Evolutionary conservation across 2,329 filamentous ascomycete species (phyloP), one percentile per base, ranked within the genome.

Genomic region (Trichoderma gracile): DNA sequence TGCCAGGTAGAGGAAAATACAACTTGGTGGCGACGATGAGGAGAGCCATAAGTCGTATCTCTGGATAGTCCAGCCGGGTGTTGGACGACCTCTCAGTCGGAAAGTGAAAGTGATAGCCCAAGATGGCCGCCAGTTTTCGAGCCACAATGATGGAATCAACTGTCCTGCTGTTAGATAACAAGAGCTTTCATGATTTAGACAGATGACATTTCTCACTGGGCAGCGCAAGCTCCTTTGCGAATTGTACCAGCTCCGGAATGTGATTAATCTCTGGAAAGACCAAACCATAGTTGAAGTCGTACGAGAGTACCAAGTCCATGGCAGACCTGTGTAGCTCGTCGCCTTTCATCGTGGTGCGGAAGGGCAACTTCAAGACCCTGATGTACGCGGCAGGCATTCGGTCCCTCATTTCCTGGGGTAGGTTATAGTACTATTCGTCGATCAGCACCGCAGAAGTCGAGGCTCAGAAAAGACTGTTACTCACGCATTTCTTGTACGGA

Each of bases 11-110:
- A 0, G 94, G 92, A 70, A 92, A 93, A 21, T 90, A 80, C 2
- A 97, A 75, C 71, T 97, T 97, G 3, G 89, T 87, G 4, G 90
- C 86, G 15, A 96, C 82, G 2, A 97, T 79, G 3, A 97, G 75
- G 3, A 92, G 78, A 4, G 88, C 82, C 63, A 92, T 80, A 1
- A 97, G 78, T 49, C 90, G 84, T 6, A 91, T 80, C 71, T 98
- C 95, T 0, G 95, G 92, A 67, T 89, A 84, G 57, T 86, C 80
- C 17, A 88, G 77, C 9, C 84, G 76, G 27, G 81, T 76, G 65
- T 80, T 76, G 66, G 77, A 76, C 59, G 75, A 72, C 33, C 76
- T 78, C 4, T 79, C 76, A 7, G 81, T 78, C 1, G 83, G 82
- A 67, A 89, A 90, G 7, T 70, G 64, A 42, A 75, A 77, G 0